phyloP scores from a whole-genome alignment of 2,329 filamentous ascomycete genomes.

The Fusarium succisae region DNA sequence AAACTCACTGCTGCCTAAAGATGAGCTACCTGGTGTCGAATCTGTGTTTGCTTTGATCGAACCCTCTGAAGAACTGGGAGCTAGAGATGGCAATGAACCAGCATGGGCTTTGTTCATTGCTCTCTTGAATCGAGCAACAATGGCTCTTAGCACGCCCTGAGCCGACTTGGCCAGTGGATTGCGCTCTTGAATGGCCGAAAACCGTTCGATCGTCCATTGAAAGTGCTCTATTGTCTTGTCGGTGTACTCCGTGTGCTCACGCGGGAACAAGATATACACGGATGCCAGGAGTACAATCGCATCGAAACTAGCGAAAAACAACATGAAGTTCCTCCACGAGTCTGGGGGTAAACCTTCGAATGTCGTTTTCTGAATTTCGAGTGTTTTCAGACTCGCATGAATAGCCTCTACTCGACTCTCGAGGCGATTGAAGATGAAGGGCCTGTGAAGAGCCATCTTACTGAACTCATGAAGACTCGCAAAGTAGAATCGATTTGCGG shows the following conservation, averaged over 20 bases:
- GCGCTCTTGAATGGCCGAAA: slow-evolving; percentile 63
- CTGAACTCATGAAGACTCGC: slow-evolving; percentile 63
- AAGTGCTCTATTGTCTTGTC: slow-evolving; percentile 63
- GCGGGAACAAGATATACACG: slow-evolving; percentile 69
- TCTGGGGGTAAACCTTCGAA: slow-evolving; percentile 60
- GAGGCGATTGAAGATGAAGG: slow-evolving; percentile 68
- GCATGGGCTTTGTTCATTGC: slow-evolving; percentile 50
- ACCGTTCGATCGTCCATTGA: slow-evolving; percentile 67
- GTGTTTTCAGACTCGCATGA: slow-evolving; percentile 63
- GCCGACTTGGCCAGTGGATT: slow-evolving; percentile 65
- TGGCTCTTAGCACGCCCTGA: slow-evolving; percentile 63
- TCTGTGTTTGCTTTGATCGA: neutral
- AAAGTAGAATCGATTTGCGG: slow-evolving; percentile 54
- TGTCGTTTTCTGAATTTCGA: slow-evolving; percentile 62
- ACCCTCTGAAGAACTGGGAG: neutral
- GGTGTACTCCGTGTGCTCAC: slow-evolving; percentile 60
- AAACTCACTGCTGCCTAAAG: slow-evolving; percentile 1
- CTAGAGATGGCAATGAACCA: slow-evolving; percentile 20
- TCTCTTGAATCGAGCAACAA: slow-evolving; percentile 63
- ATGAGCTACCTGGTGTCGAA: slow-evolving; percentile 30
- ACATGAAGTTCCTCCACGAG: slow-evolving; percentile 61
- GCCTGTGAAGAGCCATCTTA: slow-evolving; percentile 68
- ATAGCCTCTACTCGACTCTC: slow-evolving; percentile 65
- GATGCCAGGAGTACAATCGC: slow-evolving; percentile 69
- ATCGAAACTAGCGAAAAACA: slow-evolving; percentile 72